Conservation (phyloP, 495 filamentous ascomycete species). For the Articulospora tetracladia region DNA sequence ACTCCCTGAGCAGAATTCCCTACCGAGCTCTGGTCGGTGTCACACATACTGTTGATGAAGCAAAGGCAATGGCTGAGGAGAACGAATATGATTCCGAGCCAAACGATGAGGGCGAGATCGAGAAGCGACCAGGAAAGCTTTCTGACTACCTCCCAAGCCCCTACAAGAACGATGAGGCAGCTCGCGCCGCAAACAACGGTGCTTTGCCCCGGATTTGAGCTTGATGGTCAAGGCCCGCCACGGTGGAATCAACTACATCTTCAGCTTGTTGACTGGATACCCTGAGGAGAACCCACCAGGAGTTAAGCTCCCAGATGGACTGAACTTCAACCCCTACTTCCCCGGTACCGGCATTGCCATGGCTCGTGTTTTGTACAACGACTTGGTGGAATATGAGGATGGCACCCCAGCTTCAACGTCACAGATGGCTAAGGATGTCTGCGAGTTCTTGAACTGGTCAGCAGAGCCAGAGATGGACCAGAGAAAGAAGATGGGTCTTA, state of each 20-base stretch:
- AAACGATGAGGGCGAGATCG: slow-evolving; percentile 95
- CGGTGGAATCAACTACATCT: slow-evolving; percentile 98
- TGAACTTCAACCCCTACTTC: slow-evolving; percentile 99
- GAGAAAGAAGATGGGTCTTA: slow-evolving; percentile 98
- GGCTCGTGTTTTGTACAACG: slow-evolving; percentile 97
- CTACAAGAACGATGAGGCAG: slow-evolving; percentile 98
- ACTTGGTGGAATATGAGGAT: slow-evolving; percentile 98
- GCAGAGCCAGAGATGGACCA: slow-evolving; percentile 99
- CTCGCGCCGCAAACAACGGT: slow-evolving; percentile 96
- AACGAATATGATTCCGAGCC: slow-evolving; percentile 98
- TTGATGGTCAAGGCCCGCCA: slow-evolving; percentile 97
- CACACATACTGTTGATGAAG: slow-evolving; percentile 93
- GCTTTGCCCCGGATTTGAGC: slow-evolving; percentile 96
- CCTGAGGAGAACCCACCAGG: slow-evolving; percentile 94
- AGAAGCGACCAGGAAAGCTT: slow-evolving; percentile 96
- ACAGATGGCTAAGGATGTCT: slow-evolving; percentile 99
- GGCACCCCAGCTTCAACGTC: slow-evolving; percentile 89
- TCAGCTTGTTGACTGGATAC: slow-evolving; percentile 95
- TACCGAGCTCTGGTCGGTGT: slow-evolving; percentile 91
- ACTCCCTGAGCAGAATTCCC: slow-evolving; percentile 90
- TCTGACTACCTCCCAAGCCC: slow-evolving; percentile 93
- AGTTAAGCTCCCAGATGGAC: slow-evolving; percentile 70
- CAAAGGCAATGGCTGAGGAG: slow-evolving; percentile 94
- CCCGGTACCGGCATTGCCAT: slow-evolving; percentile 98
- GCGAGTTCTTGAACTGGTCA: slow-evolving; percentile 98